Conservation (phyloP, 441 rosid genomes). For the Manihot esculenta region DNA sequence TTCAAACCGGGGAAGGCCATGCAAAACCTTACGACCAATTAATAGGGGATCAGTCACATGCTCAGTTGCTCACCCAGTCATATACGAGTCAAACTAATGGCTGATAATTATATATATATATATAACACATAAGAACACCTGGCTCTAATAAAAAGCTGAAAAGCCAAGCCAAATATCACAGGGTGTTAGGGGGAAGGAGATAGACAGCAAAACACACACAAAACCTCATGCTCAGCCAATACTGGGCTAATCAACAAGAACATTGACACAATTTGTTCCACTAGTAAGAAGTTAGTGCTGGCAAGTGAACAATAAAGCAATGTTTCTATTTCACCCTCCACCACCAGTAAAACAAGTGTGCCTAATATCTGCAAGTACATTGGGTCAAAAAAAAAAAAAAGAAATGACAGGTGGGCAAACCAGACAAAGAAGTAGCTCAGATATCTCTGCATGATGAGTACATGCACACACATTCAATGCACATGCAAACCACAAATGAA, state of each 20-base stretch:
- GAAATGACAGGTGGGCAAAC: not conserved
- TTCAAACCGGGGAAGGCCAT: not conserved
- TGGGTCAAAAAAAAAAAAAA: not conserved
- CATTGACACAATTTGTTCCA: not conserved
- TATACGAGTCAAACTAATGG: not conserved
- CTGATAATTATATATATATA: not conserved
- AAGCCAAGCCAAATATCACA: not conserved
- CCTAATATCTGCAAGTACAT: not conserved
- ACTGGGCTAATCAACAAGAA: not conserved
- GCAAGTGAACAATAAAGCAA: not conserved
- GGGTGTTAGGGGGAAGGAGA: not conserved
- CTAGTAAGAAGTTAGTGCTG: not conserved
- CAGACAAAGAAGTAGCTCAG: not conserved
- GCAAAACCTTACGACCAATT: not conserved
- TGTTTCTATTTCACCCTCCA: not conserved
- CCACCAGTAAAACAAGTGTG: not conserved
- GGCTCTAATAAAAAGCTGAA: not conserved
- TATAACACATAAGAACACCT: too few species aligned
- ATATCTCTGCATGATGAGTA: too few species aligned
- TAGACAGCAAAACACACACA: not conserved
- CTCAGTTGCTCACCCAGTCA: not conserved
- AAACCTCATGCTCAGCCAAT: not conserved
- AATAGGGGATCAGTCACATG: not conserved
- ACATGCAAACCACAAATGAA: not conserved
- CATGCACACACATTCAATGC: not conserved